These are phyloP conservation scores for Penicillium salamii DNA, from an alignment of 495 filamentous ascomycete genomes.

Conservation along the genomic window DNA sequence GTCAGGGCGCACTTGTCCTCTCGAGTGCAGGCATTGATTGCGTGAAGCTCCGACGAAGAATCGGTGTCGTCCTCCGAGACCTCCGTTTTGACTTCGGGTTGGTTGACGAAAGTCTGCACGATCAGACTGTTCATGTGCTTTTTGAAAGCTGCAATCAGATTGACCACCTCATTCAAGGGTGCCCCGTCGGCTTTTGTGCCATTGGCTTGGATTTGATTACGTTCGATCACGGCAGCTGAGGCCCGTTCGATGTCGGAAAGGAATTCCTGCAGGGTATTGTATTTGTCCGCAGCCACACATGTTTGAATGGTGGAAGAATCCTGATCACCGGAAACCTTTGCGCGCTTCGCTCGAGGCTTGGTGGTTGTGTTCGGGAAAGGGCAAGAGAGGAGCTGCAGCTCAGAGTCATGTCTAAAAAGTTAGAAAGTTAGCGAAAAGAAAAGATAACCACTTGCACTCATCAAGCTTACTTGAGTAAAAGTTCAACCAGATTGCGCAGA, in stretches of 20 bases:
- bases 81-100: slow-evolving; percentile 40
- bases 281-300: slow-evolving; percentile 40
- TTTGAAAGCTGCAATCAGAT: slow-evolving; percentile 45
- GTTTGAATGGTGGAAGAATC: slow-evolving; percentile 39
- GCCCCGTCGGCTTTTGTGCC: slow-evolving; percentile 29
- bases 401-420: slow-evolving; percentile 36
- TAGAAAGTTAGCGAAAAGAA: slow-evolving; percentile 16
- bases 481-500: slow-evolving; percentile 38
- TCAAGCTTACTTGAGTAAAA: slow-evolving; percentile 35
- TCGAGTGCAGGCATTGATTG: slow-evolving; percentile 26
- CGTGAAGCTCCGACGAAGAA: slow-evolving; percentile 19
- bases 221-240: slow-evolving; percentile 42
- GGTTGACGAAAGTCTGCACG: slow-evolving; percentile 37
- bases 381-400: slow-evolving; percentile 42
- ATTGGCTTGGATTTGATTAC: slow-evolving; percentile 36
- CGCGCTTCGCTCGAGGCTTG: slow-evolving; percentile 49
- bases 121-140: slow-evolving; percentile 49
- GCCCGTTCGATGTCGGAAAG: slow-evolving; percentile 50
- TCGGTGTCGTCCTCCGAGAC: slow-evolving; percentile 37
- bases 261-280: slow-evolving; percentile 47
- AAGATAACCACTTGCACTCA: not conserved
- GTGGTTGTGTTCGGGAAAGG: slow-evolving; percentile 37
- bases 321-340: slow-evolving; percentile 42
- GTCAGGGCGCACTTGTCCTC: slow-evolving; percentile 63
- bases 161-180: slow-evolving; percentile 38